Conservation (phyloP, 345 rosid genomes). For the Populus davidiana region DNA sequence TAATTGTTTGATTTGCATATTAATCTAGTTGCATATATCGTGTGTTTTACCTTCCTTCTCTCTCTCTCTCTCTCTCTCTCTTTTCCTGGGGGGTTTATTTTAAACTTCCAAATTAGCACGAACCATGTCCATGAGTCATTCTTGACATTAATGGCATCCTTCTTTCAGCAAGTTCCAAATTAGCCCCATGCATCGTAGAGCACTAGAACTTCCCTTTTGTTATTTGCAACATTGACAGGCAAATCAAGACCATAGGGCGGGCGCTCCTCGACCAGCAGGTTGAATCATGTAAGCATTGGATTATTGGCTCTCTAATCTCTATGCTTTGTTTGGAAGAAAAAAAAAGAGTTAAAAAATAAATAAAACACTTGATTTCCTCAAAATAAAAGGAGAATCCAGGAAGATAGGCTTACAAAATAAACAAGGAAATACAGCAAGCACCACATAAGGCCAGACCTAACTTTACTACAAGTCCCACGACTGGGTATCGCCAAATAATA, state of each 20-base stretch:
- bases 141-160: neutral
- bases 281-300: neutral
- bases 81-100: no score
- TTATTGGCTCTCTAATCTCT: neutral
- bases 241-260: neutral
- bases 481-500: neutral
- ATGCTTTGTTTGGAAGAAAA: neutral
- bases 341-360: neutral
- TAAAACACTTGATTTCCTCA: neutral
- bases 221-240: neutral
- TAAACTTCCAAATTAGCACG: neutral
- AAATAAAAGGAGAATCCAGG: neutral
- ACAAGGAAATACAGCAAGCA: neutral
- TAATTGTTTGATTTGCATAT: no score
- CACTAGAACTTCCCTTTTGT: neutral
- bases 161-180: neutral
- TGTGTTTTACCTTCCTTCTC: no score
- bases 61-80: no score
- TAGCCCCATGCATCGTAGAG: neutral
- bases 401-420: neutral
- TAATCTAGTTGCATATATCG: no score
- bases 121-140: neutral
- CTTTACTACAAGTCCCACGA: constrained; percentile 1
- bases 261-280: neutral
- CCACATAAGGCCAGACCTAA: neutral